Conservation (phyloP, 2,329 filamentous ascomycete genomes). For the Clonostachys rhizophaga region DNA sequence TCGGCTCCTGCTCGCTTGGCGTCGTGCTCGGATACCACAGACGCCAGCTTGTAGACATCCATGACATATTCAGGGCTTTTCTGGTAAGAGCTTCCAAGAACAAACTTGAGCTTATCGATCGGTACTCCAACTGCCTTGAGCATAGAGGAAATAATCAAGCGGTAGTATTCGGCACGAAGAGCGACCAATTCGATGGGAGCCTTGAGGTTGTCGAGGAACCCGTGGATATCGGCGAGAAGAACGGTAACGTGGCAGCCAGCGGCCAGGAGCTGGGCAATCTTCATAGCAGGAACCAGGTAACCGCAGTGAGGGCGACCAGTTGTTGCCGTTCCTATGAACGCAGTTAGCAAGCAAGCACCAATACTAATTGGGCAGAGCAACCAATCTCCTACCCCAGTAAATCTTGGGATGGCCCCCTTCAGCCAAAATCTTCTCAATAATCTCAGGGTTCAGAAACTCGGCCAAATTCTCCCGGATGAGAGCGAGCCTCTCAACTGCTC, state of each 20-base stretch:
- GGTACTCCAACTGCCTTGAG: constrained; percentile 75
- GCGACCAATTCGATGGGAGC: constrained; percentile 85
- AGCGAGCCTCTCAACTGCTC: constrained; percentile 57
- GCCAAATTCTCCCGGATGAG: constrained; percentile 78
- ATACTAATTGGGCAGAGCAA: not conserved
- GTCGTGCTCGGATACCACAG: constrained; percentile 69
- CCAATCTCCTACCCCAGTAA: constrained; percentile 65
- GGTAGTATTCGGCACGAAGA: constrained; percentile 80
- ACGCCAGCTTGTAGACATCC: constrained; percentile 77
- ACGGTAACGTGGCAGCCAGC: constrained; percentile 81
- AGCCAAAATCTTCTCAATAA: constrained; percentile 69
- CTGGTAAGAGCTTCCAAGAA: constrained; percentile 83
- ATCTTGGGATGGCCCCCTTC: constrained; percentile 69
- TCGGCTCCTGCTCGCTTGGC: constrained; percentile 90
- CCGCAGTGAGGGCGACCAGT: constrained; percentile 86
- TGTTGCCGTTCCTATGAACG: constrained; percentile 62
- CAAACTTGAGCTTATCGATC: constrained; percentile 74
- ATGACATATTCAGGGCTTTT: constrained; percentile 70
- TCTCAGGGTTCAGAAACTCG: constrained; percentile 79
- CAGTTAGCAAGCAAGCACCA: not conserved
- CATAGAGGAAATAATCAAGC: constrained; percentile 66
- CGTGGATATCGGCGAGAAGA: constrained; percentile 71
- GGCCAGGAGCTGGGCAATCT: constrained; percentile 81
- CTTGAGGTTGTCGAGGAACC: constrained; percentile 79
- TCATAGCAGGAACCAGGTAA: constrained; percentile 85